phyloP scores from a whole-genome alignment of 495 filamentous ascomycete genomes.

The Usnea hakonensis region DNA sequence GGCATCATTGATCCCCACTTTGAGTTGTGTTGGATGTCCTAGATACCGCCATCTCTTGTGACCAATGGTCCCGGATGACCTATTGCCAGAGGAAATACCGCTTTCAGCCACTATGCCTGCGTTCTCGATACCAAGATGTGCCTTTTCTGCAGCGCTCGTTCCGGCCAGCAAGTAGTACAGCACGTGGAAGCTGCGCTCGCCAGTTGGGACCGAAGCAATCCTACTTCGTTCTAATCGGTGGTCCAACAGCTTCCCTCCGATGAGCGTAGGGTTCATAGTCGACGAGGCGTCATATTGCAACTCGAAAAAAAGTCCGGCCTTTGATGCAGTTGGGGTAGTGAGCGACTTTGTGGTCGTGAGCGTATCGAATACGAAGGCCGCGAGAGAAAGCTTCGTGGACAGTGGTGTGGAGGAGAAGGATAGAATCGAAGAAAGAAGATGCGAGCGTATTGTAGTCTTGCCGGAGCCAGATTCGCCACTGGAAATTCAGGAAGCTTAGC shows the following conservation, averaged over 20 bases:
- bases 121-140: constrained; percentile 76
- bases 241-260: constrained; percentile 90
- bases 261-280: constrained; percentile 68
- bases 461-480: constrained; percentile 93
- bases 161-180: constrained; percentile 92
- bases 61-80: constrained; percentile 44
- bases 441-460: constrained; percentile 88
- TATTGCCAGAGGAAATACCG: constrained; percentile 35
- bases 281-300: constrained; percentile 90
- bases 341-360: constrained; percentile 96
- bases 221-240: constrained; percentile 86
- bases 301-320: constrained; percentile 89
- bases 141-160: constrained; percentile 81
- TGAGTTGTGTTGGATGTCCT: constrained; percentile 91
- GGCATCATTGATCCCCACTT: constrained; percentile 89
- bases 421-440: constrained; percentile 74
- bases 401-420: constrained; percentile 84
- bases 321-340: constrained; percentile 90
- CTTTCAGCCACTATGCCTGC: constrained; percentile 30
- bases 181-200: constrained; percentile 92
- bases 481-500: constrained; percentile 8
- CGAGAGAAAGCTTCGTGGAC: constrained; percentile 85
- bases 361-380: constrained; percentile 89
- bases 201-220: constrained; percentile 83
- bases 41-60: constrained; percentile 90